Conservation (phyloP, 768 basidiomycete species). For the Lactarius quietus region DNA sequence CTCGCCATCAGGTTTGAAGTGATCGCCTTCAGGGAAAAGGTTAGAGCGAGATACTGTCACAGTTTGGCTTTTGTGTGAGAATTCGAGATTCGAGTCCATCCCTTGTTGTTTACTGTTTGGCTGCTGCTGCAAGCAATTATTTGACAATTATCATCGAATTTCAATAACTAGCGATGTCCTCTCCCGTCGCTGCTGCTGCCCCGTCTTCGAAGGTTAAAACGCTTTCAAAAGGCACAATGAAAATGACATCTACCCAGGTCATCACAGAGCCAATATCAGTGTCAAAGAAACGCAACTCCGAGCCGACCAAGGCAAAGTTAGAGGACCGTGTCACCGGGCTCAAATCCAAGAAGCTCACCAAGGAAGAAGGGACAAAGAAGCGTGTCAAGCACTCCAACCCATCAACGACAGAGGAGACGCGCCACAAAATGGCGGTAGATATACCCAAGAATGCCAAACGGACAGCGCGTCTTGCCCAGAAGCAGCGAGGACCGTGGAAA, state of each 20-base stretch:
- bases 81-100: constrained; percentile 15
- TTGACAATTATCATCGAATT: neutral
- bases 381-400: constrained; percentile 8
- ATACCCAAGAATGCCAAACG: neutral
- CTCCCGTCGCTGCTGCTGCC: neutral
- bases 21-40: constrained; percentile 1
- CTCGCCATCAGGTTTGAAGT: neutral
- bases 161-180: neutral
- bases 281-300: neutral
- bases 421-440: neutral
- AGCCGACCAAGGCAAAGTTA: neutral
- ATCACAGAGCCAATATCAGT: neutral
- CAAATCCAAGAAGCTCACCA: constrained; percentile 11
- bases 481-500: constrained; percentile 12
- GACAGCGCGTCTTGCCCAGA: constrained; percentile 1
- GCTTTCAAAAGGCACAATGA: constrained; percentile 7
- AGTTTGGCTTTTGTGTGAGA: constrained; percentile 4
- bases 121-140: neutral
- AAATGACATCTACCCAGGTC: neutral
- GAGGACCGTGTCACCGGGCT: constrained; percentile 2
- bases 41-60: constrained; percentile 9
- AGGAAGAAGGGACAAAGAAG: constrained; percentile 7
- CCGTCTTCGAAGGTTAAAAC: constrained; percentile 8
- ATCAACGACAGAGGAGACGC: neutral
- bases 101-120: constrained; percentile 16